phyloP scores from a whole-genome alignment of 2,329 filamentous ascomycete genomes.

The Magnaporthiopsis incrustans region DNA sequence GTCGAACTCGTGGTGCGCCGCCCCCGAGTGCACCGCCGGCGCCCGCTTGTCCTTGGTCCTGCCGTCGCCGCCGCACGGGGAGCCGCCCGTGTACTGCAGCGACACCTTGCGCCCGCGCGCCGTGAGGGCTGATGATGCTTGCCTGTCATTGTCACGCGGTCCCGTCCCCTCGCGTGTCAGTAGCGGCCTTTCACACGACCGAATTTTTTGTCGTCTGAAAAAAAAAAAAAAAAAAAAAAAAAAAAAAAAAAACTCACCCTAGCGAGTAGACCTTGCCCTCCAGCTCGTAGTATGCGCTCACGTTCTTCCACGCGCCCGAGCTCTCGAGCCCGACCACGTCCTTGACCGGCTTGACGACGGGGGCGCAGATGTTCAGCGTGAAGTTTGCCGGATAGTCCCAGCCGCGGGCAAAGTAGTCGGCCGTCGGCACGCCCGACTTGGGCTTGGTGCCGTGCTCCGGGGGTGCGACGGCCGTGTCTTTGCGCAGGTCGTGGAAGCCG shows the following conservation, averaged over 20 bases:
- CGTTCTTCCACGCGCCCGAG: conserved; percentile 56
- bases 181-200: too few species aligned
- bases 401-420: conserved; percentile 58
- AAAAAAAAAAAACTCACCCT: conserved; percentile 43
- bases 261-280: conserved; percentile 64
- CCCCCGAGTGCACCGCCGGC: conserved; percentile 27
- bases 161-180: neutral
- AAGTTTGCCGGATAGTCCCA: conserved; percentile 77
- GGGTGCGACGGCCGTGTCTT: conserved; percentile 39
- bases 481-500: conserved; percentile 52
- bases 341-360: conserved; percentile 59
- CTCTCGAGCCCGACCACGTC: conserved; percentile 55
- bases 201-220: too few species aligned
- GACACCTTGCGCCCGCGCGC: conserved; percentile 67
- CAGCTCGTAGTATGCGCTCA: conserved; percentile 69
- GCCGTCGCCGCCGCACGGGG: conserved; percentile 49
- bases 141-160: conserved; percentile 27
- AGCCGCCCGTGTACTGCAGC: conserved; percentile 69
- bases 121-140: conserved; percentile 44
- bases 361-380: conserved; percentile 72
- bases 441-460: conserved; percentile 37
- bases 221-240: too few species aligned
- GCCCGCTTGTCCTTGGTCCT: conserved; percentile 16
- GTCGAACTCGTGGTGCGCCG: conserved; percentile 21
- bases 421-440: conserved; percentile 31